phyloP scores from a whole-genome alignment of 441 rosid species.

The Adansonia grandidieri region DNA sequence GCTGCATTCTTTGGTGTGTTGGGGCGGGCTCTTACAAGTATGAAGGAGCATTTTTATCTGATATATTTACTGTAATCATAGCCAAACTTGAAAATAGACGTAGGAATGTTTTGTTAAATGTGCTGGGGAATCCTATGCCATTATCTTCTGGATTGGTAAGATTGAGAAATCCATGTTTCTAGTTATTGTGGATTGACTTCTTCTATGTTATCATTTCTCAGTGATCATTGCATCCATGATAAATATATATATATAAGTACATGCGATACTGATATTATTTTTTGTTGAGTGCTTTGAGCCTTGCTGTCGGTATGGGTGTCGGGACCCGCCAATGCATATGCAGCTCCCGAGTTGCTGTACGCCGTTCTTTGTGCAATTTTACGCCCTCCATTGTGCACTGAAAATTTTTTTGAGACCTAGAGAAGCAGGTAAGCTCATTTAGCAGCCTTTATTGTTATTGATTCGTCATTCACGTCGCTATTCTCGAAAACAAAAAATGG shows the following conservation, averaged over 20 bases:
- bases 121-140: slow-evolving; percentile 59
- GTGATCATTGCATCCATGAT: slow-evolving; percentile 59
- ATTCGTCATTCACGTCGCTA: background rate
- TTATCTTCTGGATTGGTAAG: slow-evolving; percentile 34
- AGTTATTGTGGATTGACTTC: slow-evolving; percentile 61
- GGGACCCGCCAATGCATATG: slow-evolving; percentile 31
- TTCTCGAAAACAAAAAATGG: background rate
- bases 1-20: slow-evolving; percentile 22
- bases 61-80: slow-evolving; percentile 40
- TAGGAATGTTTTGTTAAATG: slow-evolving; percentile 37
- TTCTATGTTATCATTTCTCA: slow-evolving; percentile 42
- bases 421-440: background rate
- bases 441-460: slow-evolving; percentile 14
- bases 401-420: background rate
- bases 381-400: slow-evolving; percentile 18
- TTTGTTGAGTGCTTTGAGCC: slow-evolving; percentile 42
- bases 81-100: slow-evolving; percentile 42
- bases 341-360: background rate
- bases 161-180: slow-evolving; percentile 41
- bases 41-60: slow-evolving; percentile 35
- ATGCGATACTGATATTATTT: slow-evolving; percentile 23
- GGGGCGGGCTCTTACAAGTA: slow-evolving; percentile 22
- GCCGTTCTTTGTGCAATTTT: background rate
- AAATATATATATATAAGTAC: background rate
- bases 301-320: slow-evolving; percentile 34